Base-by-base conservation (phyloP, 179 eudicot genomes). In the Actinidia polygama region DNA sequence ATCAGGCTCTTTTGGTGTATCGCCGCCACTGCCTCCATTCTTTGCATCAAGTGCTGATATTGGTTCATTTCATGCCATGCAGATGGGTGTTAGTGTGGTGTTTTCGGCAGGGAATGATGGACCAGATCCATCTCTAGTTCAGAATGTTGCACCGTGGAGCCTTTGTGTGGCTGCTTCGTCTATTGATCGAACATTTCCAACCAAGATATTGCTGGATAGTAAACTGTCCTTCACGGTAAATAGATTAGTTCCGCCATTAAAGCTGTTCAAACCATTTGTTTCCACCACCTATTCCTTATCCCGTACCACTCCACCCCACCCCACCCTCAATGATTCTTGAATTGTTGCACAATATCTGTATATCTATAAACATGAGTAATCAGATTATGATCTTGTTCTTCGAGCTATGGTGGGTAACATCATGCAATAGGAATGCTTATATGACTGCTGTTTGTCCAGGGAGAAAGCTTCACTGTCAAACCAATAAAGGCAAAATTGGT, bases 1-100 rank as follows among this genome's bases (percentile, higher is more conserved):
- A 67, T 90, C 93, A 3, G 90, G 85, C 10, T 90, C 93, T 16
- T 79, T 83, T 3, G 91, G 93, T 5, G 6, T 1, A 9, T 18
- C 53, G 8, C 85, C 88, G 36, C 93, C 93, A 0, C 49, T 85
- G 80, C 30, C 3, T 50, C 84, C 85, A 2, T 85, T 84, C 40
- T 87, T 85, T 19, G 26, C 11, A 2, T 78, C 85, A 4, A 64
- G 73, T 46, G 24, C 85, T 10, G 93, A 87, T 81, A 79, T 90
- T n/a, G 93, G 93, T 3, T 87, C 93, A 4, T 89, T 90, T 64
- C 91, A 90, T 78, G 90, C 93, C 10, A 80, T 80, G 87, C 90
- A 89, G 55, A 30, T 58, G 58, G 91, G 91, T 9, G 84, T 89
- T 24, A 87, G 84, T 36, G 91, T 90, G n/a, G 87, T 90, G 54